Conservation (phyloP, 202 grass and related monocot genomes). For the Carex arenaria region DNA sequence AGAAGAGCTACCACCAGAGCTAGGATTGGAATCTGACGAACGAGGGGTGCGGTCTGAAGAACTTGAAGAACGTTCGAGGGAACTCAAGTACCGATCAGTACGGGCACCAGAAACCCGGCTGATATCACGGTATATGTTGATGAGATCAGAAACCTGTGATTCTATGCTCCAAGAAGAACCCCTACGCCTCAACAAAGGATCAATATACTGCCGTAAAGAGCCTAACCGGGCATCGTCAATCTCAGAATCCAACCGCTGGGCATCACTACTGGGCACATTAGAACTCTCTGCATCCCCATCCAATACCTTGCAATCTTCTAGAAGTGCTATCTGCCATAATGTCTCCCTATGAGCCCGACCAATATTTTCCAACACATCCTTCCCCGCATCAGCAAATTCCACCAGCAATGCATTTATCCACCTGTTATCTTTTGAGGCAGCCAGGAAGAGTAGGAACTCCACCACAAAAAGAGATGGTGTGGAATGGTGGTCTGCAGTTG, state of each 20-base stretch:
- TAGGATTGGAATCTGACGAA: conserved; percentile 50
- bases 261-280: conserved; percentile 44
- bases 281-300: conserved; percentile 35
- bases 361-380: conserved; percentile 89
- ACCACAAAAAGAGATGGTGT: conserved; percentile 82
- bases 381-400: conserved; percentile 86
- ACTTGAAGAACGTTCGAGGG: conserved; percentile 43
- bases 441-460: conserved; percentile 95
- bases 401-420: conserved; percentile 91
- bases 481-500: conserved; percentile 45
- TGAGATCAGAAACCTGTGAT: conserved; percentile 88
- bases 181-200: conserved; percentile 87
- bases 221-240: conserved; percentile 70
- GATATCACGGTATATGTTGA: conserved; percentile 91
- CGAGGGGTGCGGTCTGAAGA: conserved; percentile 47
- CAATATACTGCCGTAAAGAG: conserved; percentile 94
- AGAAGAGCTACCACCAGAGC: background rate
- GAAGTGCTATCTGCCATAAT: conserved; percentile 65
- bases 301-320: conserved; percentile 69
- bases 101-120: conserved; percentile 62
- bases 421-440: conserved; percentile 88
- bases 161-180: conserved; percentile 80
- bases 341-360: conserved; percentile 78
- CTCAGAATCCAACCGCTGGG: conserved; percentile 39
- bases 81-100: conserved; percentile 50